Evolutionary conservation across 108 stramenopile species (phyloP).

Genomic region (Fistulifera pelliculosa): DNA sequence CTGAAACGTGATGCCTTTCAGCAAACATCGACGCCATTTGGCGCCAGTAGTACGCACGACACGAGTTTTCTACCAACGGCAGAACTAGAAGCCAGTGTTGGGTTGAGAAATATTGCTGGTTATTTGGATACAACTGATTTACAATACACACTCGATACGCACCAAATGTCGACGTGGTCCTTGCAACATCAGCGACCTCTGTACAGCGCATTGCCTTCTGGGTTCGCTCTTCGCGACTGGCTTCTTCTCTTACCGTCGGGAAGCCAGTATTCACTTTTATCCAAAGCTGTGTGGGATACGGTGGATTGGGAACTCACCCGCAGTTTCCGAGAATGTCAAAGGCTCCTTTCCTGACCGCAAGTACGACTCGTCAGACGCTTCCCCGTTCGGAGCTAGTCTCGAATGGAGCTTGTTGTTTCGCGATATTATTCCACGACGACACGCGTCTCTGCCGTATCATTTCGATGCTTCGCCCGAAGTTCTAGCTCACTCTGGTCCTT

Average conservation of each 20-base stretch:
- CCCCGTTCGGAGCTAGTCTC: conserved; percentile 18
- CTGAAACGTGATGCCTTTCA: conserved; percentile 54
- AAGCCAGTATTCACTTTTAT: conserved; percentile 30
- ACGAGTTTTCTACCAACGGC: conserved; percentile 45
- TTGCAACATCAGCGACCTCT: conserved; percentile 59
- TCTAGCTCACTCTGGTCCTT: conserved; percentile 44
- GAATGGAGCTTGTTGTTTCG: conserved; percentile 58
- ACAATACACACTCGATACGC: conserved; percentile 65
- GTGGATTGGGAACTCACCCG: conserved; percentile 64
- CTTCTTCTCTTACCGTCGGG: conserved; percentile 19
- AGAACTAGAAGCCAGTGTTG: conserved; percentile 64
- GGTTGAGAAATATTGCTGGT: conserved; percentile 60
- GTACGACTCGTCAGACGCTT: conserved; percentile 20
- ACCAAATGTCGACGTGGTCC: conserved; percentile 30
- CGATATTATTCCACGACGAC: conserved; percentile 61
- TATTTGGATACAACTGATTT: conserved; percentile 46
- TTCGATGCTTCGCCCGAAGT: conserved; percentile 68
- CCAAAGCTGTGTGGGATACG: conserved; percentile 45
- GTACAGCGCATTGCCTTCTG: conserved; percentile 35
- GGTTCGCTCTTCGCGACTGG: conserved; percentile 1
- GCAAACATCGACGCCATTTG: conserved; percentile 3
- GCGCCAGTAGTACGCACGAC: conserved; percentile 4
- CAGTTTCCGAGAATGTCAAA: conserved; percentile 56
- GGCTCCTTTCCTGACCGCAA: conserved; percentile 15
- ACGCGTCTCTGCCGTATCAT: conserved; percentile 45